Conservation (phyloP, 768 basidiomycete species). For the Tremella mesenterica region DNA sequence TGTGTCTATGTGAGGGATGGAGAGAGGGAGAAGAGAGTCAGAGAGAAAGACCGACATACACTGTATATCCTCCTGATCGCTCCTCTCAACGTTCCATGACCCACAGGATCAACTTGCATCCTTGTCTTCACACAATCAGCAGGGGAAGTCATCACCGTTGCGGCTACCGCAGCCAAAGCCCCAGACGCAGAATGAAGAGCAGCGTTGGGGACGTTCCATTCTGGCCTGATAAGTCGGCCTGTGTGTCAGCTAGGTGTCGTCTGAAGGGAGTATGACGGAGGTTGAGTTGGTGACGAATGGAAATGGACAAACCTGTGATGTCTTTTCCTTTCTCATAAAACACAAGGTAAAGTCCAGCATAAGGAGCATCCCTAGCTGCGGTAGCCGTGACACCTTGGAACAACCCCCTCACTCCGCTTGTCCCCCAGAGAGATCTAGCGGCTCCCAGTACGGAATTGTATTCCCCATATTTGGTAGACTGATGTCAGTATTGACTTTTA, state of each 20-base stretch:
- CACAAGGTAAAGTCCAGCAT: conserved; percentile 80
- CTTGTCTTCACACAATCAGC: conserved; percentile 92
- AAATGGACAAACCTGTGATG: conserved; percentile 63
- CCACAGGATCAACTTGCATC: conserved; percentile 77
- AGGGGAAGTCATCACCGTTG: conserved; percentile 78
- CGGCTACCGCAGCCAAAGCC: conserved; percentile 71
- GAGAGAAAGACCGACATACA: conserved; percentile 51
- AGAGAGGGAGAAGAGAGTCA: too few species aligned
- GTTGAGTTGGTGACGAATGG: too few species aligned
- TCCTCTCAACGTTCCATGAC: conserved; percentile 62
- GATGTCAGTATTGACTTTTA: neutral
- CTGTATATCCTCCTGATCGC: conserved; percentile 62
- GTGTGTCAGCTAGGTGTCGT: neutral
- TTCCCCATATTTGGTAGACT: conserved; percentile 36
- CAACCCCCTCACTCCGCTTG: conserved; percentile 62
- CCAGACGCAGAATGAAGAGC: conserved; percentile 45
- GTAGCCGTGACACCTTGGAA: conserved; percentile 80
- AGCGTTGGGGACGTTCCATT: conserved; percentile 34
- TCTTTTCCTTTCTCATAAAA: conserved; percentile 80
- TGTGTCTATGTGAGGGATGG: too few species aligned
- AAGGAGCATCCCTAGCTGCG: conserved; percentile 86
- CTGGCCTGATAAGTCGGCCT: conserved; percentile 14
- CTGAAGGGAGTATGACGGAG: conserved; percentile 43
- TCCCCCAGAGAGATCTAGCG: conserved; percentile 34
- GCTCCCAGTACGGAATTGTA: conserved; percentile 35